Base-by-base conservation (phyloP, 345 rosid species). In the Punica granatum region DNA sequence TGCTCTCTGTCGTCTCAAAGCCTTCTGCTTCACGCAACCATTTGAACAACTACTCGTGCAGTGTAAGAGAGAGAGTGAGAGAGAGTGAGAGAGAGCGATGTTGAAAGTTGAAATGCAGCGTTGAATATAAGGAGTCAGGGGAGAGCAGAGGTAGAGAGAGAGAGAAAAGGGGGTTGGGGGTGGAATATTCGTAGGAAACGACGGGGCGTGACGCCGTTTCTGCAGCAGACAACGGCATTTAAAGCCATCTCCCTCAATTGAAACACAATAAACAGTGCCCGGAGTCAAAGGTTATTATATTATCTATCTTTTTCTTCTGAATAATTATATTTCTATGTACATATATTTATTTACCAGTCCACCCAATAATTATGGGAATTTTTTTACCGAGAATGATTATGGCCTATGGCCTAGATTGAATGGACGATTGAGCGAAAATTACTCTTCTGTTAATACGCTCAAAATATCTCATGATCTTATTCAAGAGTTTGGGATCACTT, bases 1-100 rank as follows among this genome's bases (percentile, higher is more conserved):
- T 25, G 37, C 30, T 43, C 2, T 26, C n/a, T 42, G 60, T 46
- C 13, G 32, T 43, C 77, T 79, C 62, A 84, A 81, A 84, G 73
- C 68, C 88, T 85, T 85, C 70, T 71, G 63, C 70, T 70, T 85
- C 81, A 85, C 79, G 90, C 90, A 70, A 88, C 86, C 83, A 77
- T 80, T 77, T 37, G 41, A 37, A 37, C 11, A 11, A n/a, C n/a
- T n/a, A n/a, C n/a, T n/a, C n/a, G n/a, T n/a, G n/a, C n/a, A n/a
- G n/a, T n/a, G n/a, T n/a, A n/a, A n/a, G n/a, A n/a, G n/a, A 67
- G 25, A 66, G 36, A 60, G 63, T 37, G 67, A 28, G 73, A 46
- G 68, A 41, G 60, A 69, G 56, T 65, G 59, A 10, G 79, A 56
- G 72, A 63, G 42, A 23, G 58, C n/a, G n/a, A n/a, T n/a, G n/a